phyloP scores from a whole-genome alignment of 768 basidiomycete genomes.

The Podaxis carcinomalis region DNA sequence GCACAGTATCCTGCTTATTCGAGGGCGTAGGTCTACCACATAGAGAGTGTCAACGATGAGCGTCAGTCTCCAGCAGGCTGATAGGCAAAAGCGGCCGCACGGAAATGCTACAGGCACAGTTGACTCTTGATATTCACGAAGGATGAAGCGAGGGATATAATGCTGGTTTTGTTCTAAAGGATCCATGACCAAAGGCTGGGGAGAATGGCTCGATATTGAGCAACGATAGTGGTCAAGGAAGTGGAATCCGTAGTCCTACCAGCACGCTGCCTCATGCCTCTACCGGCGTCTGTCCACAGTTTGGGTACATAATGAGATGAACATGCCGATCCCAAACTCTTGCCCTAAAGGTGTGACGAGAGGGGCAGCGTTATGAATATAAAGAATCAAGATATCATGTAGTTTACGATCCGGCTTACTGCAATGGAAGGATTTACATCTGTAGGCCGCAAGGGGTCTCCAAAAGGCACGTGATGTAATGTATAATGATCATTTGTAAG shows the following conservation, averaged over 20 bases:
- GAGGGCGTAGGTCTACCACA: background rate
- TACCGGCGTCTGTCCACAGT: background rate
- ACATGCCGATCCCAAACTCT: too few species aligned
- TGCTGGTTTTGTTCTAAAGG: slow-evolving; percentile 20
- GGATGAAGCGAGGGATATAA: slow-evolving; percentile 26
- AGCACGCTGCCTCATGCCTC: background rate
- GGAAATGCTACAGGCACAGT: background rate
- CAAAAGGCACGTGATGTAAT: background rate
- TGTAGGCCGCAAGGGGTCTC: too few species aligned
- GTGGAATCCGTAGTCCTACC: too few species aligned
- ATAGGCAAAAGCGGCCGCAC: background rate
- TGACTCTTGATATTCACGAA: slow-evolving; percentile 20
- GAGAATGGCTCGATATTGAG: too few species aligned
- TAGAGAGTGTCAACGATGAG: background rate
- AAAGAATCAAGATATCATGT: too few species aligned
- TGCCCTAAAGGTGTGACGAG: too few species aligned
- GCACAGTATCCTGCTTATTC: background rate
- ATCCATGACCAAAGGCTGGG: background rate
- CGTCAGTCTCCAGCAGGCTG: background rate
- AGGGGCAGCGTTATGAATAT: too few species aligned
- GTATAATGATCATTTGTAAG: background rate
- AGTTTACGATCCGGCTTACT: too few species aligned
- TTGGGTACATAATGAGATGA: background rate
- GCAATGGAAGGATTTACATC: too few species aligned
- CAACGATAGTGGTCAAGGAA: too few species aligned